Conservation (phyloP, 179 eudicot species). For the Monotropa hypopitys region DNA sequence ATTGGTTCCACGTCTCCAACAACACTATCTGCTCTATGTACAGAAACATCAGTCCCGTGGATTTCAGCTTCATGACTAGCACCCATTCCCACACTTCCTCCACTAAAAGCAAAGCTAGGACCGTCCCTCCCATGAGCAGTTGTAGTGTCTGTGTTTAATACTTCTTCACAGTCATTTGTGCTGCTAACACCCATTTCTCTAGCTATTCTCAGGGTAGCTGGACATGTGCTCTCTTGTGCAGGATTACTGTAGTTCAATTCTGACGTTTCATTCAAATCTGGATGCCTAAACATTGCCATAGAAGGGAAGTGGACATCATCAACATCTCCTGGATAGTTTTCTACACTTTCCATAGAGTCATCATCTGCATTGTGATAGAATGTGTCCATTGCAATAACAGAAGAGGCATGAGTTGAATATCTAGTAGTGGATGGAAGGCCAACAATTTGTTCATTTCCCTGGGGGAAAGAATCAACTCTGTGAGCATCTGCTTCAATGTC, state of each 20-base stretch:
- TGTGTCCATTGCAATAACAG: constrained; percentile 96
- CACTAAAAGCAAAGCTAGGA: constrained; percentile 82
- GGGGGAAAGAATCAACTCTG: constrained; percentile 34
- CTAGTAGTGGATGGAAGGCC: constrained; percentile 42
- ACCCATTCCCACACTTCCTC: constrained; percentile 99
- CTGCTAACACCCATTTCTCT: constrained; percentile 95
- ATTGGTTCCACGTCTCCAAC: constrained; percentile 88
- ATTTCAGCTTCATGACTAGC: constrained; percentile 99
- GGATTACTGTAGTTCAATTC: constrained; percentile 78
- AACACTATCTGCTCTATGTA: constrained; percentile 76
- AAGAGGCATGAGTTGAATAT: constrained; percentile 76
- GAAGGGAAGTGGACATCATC: constrained; percentile 70
- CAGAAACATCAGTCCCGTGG: constrained; percentile 73
- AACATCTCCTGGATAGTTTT: constrained; percentile 76
- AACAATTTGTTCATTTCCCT: constrained; percentile 35
- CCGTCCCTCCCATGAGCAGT: constrained; percentile 74
- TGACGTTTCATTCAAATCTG: constrained; percentile 62
- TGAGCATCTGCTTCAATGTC: constrained; percentile 45
- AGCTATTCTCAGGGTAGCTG: constrained; percentile 42
- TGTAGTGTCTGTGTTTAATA: constrained; percentile 65
- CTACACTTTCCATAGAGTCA: constrained; percentile 99
- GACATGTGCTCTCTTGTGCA: constrained; percentile 93
- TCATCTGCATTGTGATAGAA: constrained; percentile 50
- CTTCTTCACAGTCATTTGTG: constrained; percentile 85
- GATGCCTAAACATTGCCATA: constrained; percentile 32